These are phyloP conservation scores for Solanum pennellii DNA, from an alignment of 257 asterid species.

Conservation along the genomic window DNA sequence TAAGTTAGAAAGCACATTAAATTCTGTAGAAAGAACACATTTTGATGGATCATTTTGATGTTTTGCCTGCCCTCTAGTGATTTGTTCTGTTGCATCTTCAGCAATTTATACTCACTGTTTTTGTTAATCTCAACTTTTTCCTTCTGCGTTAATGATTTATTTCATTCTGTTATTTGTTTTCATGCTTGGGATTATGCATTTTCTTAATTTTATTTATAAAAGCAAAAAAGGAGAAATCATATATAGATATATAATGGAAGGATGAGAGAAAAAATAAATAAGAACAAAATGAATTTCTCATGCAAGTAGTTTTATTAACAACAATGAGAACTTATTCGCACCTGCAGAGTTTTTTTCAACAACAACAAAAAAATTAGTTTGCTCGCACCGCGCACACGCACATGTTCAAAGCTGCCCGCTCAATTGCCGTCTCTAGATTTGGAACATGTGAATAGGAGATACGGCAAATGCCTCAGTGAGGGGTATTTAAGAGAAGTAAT, in stretches of 20 bases:
- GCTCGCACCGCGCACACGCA: neutral
- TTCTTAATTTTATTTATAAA: too few relatives aligned
- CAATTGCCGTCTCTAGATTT: too few relatives aligned
- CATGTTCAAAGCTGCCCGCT: too few relatives aligned
- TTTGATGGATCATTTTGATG: neutral
- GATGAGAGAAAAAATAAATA: neutral
- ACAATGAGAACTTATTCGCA: neutral
- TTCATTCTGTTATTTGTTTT: neutral
- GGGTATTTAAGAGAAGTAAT: too few relatives aligned
- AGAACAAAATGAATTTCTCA: neutral
- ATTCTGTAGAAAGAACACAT: neutral
- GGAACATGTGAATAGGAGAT: too few relatives aligned
- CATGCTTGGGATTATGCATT: neutral
- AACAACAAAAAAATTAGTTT: too few relatives aligned
- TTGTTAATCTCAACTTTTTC: neutral
- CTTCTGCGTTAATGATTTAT: neutral
- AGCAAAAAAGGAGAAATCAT: neutral
- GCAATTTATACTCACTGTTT: neutral
- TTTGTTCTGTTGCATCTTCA: neutral
- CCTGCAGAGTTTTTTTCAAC: neutral
- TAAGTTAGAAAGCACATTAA: neutral
- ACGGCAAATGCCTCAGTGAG: too few relatives aligned
- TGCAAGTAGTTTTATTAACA: neutral
- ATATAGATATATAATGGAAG: neutral
- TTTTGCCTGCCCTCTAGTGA: neutral